These are phyloP conservation scores for Leavenworthia alabamica DNA, from an alignment of 345 rosid species.

Conservation along the genomic window DNA sequence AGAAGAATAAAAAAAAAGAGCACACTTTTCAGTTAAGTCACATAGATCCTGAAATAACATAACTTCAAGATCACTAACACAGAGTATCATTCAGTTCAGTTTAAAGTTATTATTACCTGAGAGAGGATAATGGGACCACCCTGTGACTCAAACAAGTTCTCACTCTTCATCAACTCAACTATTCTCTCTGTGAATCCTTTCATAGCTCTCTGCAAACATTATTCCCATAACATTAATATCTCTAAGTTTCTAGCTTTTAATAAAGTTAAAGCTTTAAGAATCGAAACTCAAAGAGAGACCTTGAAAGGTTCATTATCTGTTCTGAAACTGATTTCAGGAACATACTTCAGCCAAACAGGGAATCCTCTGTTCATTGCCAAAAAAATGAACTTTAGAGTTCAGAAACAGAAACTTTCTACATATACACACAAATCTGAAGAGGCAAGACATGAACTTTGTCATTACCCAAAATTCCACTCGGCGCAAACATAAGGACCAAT, in stretches of 20 bases:
- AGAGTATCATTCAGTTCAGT: background rate
- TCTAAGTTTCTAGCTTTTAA: background rate
- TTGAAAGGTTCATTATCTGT: conserved; percentile 99
- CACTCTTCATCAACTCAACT: conserved; percentile 91
- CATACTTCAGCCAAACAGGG: conserved; percentile 99
- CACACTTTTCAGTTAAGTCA: too few species aligned
- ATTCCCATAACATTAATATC: conserved; percentile 12
- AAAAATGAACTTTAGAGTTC: background rate
- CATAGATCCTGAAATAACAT: background rate
- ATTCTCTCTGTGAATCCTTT: conserved; percentile 90
- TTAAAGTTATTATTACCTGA: conserved; percentile 50
- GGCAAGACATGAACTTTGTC: conserved; percentile 3
- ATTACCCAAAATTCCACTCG: conserved; percentile 99
- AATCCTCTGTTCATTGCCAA: conserved; percentile 58
- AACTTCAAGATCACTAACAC: conserved; percentile 8
- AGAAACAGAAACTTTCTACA: background rate
- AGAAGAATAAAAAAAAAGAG: background rate
- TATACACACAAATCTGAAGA: conserved; percentile 25
- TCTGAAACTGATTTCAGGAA: conserved; percentile 95
- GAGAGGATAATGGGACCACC: conserved; percentile 98
- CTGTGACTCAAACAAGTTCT: conserved; percentile 85
- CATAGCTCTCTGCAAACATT: conserved; percentile 91
- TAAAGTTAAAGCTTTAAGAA: background rate
- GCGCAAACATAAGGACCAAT: conserved; percentile 99
- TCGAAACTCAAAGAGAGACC: conserved; percentile 38